These are phyloP conservation scores for Zygosaccharomyces lentus DNA, from an alignment of 805 yeast species.

Conservation along the genomic window DNA sequence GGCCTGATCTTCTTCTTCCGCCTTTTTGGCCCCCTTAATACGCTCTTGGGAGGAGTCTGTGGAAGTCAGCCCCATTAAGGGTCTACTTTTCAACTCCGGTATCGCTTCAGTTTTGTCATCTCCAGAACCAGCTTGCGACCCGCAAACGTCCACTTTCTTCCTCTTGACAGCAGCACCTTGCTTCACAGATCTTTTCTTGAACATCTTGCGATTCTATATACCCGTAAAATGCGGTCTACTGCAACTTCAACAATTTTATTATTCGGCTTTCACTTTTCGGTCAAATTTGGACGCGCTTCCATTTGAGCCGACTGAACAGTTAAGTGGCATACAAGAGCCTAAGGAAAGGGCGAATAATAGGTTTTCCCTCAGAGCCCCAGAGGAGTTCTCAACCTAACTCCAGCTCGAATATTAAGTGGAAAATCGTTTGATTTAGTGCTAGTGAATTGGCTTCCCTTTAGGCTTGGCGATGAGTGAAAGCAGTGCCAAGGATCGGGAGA, in stretches of 20 bases:
- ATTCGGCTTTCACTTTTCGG: not conserved
- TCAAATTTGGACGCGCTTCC: not conserved
- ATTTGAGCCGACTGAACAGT: not conserved
- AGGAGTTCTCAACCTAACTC: not conserved
- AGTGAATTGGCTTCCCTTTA: not conserved
- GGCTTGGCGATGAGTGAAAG: constrained; percentile 18
- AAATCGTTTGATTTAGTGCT: not conserved
- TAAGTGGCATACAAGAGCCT: not conserved
- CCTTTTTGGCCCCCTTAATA: not conserved
- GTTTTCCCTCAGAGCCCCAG: not conserved
- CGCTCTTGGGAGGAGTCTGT: not conserved
- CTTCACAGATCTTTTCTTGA: constrained; percentile 23
- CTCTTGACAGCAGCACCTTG: constrained; percentile 12
- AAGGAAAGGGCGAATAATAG: not conserved
- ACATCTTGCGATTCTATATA: constrained; percentile 15
- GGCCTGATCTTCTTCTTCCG: not conserved
- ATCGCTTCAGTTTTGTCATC: not conserved
- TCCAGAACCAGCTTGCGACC: constrained; percentile 1
- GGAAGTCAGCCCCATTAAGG: not conserved
- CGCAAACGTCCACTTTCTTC: constrained; percentile 11
- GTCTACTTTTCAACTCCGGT: not conserved
- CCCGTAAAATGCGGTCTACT: not conserved
- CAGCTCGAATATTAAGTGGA: not conserved
- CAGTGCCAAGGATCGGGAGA: constrained; percentile 19
- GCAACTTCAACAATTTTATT: not conserved